Base-by-base conservation (phyloP, 192 early-diverging fungal genomes). In the Irineochytrium annulatum region DNA sequence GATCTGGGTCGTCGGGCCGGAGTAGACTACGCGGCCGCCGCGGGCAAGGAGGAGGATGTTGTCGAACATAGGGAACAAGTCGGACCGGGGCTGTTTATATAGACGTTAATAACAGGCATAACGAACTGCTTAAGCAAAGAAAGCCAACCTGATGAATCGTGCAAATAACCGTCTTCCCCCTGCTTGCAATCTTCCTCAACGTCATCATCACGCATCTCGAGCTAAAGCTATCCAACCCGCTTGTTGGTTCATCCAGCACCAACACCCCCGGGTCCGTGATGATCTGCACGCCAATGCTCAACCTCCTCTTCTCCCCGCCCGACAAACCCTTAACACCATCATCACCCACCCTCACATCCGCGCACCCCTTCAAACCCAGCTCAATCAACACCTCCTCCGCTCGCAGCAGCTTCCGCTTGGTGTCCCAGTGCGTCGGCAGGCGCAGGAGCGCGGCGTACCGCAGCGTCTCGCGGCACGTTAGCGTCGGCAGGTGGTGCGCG, bases 111-210 rank as follows among this genome's bases (percentile, higher is more conserved):
- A n/a, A n/a, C n/a, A n/a, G n/a, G n/a, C n/a, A n/a, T n/a, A n/a
- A n/a, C n/a, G n/a, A n/a, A n/a, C n/a, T n/a, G n/a, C n/a, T n/a
- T n/a, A n/a, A n/a, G n/a, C n/a, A n/a, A n/a, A n/a, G n/a, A n/a
- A n/a, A n/a, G n/a, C n/a, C n/a, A n/a, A n/a, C n/a, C 65, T 92
- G 91, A 57, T 92, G 89, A 49, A 91, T 88, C 0, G 87, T 87
- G 74, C 88, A 85, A 30, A 93, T 71, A 2, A 91, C 81, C 2
- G 87, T 71, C 17, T 59, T 51, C 5, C 69, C 69, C 14, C 60
- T 29, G 4, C 60, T 64, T 0, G 69, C 69, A 52, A 71, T 59
- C 0, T 11, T 27, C 30, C 69, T 68, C 27, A 72, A 43, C 30
- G 56, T 61, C 3, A 55, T 35, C 70, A 72, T 72, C 59, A 72